A percentile compares a stretch with the other conserved stretches of the same genome.
Evolutionary conservation across 1,139 yeast genomes (phyloP).

Genomic region (Komagataea norvegica): DNA sequence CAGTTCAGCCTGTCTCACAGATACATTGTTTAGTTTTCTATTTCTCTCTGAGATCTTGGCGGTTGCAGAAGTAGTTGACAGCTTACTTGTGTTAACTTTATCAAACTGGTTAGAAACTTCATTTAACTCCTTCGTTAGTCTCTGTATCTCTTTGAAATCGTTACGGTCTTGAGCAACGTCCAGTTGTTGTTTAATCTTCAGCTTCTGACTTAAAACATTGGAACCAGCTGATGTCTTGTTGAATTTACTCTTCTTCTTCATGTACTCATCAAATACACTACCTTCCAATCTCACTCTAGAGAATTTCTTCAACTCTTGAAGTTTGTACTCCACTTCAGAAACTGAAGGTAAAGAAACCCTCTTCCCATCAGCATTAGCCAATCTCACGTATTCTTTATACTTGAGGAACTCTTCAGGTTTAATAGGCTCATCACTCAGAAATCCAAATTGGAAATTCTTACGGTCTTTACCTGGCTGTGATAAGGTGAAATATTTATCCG

Average conservation of each 20-base stretch:
- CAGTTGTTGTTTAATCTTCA: constrained; percentile 68
- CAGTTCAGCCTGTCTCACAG: constrained; percentile 76
- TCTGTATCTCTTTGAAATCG: constrained; percentile 46
- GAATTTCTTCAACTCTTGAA: constrained; percentile 55
- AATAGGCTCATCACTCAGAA: constrained; percentile 73
- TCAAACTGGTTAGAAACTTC: constrained; percentile 49
- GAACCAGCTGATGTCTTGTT: constrained; percentile 57
- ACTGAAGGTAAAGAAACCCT: constrained; percentile 46
- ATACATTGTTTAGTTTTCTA: constrained; percentile 71
- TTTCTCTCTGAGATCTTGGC: constrained; percentile 51
- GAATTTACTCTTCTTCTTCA: constrained; percentile 63
- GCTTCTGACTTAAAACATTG: constrained; percentile 65
- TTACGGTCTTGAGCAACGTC: constrained; percentile 71
- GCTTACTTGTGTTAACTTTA: constrained; percentile 31
- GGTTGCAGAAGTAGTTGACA: constrained; percentile 32
- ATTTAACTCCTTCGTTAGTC: constrained; percentile 32
- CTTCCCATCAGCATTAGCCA: constrained; percentile 45
- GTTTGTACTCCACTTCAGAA: constrained; percentile 64
- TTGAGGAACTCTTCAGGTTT: constrained; percentile 66
- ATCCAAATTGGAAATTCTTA: constrained; percentile 68
- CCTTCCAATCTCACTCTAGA: constrained; percentile 64
- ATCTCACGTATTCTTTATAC: constrained; percentile 57
- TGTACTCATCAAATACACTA: constrained; percentile 74
- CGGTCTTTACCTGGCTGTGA: constrained; percentile 52
- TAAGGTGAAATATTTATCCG: constrained; percentile 55